Evolutionary conservation across 208 protist genomes (phyloP).

Genomic region (Leishmania lainsoni): DNA sequence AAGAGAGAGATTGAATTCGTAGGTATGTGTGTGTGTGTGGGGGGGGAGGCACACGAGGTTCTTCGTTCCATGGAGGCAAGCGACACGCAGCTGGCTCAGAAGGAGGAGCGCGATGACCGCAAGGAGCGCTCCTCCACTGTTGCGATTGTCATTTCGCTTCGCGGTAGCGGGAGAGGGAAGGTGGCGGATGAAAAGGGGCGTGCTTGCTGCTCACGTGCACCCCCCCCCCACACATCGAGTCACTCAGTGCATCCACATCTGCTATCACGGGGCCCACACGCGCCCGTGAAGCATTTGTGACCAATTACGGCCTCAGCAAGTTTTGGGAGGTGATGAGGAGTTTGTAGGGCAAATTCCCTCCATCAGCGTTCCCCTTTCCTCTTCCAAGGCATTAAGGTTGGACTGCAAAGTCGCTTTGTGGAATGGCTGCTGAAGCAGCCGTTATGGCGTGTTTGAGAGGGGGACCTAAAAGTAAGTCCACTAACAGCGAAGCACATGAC

Average conservation of each 20-base stretch:
- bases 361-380: neutral
- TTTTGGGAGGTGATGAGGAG: neutral
- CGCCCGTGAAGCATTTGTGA: neutral
- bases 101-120: neutral
- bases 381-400: neutral
- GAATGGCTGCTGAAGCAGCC: neutral
- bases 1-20: neutral
- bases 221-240: neutral
- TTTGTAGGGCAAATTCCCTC: neutral
- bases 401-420: neutral
- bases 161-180: neutral
- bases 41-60: no score
- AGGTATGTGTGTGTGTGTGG: neutral
- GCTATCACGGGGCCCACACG: neutral
- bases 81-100: neutral
- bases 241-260: neutral
- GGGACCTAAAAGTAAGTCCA: neutral
- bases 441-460: neutral
- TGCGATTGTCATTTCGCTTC: neutral
- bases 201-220: neutral
- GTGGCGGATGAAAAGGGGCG: neutral
- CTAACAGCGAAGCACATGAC: conserved; percentile 6
- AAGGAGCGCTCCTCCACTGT: neutral
- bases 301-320: neutral
- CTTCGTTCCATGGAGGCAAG: neutral